These are phyloP conservation scores for Trametes cubensis DNA, from an alignment of 768 basidiomycete genomes.

Conservation along the genomic window DNA sequence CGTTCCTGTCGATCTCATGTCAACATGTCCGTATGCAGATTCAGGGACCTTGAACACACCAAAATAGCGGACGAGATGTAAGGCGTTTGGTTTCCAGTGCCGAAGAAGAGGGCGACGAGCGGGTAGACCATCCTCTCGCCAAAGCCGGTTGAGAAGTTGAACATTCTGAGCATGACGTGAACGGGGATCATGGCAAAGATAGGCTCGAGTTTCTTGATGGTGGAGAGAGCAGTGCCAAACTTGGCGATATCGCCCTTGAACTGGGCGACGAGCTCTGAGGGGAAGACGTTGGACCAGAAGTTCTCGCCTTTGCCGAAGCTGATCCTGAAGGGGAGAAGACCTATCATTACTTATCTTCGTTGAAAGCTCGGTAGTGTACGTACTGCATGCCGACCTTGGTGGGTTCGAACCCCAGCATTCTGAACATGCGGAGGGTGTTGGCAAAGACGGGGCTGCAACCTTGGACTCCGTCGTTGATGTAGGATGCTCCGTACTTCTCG, in stretches of 20 bases:
- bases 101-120: conserved; percentile 40
- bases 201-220: conserved; percentile 38
- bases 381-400: conserved; percentile 40
- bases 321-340: conserved; percentile 25
- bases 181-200: conserved; percentile 39
- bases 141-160: conserved; percentile 40
- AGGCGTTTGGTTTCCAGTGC: conserved; percentile 43
- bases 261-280: conserved; percentile 34
- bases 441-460: conserved; percentile 41
- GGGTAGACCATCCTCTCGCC: conserved; percentile 43
- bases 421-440: conserved; percentile 40
- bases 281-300: conserved; percentile 46
- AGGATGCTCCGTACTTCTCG: conserved; percentile 35
- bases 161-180: conserved; percentile 38
- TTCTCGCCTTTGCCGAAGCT: conserved; percentile 39
- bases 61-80: conserved; percentile 40
- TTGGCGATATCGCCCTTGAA: conserved; percentile 37
- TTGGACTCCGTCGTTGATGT: conserved; percentile 43
- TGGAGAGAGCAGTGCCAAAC: conserved; percentile 36
- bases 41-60: conserved; percentile 14
- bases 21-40: neutral
- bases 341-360: neutral
- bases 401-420: conserved; percentile 37
- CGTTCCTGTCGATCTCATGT: conserved; percentile 31
- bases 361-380: neutral